These are phyloP conservation scores for Vinca minor DNA, from an alignment of 257 asterid species.

Conservation along the genomic window DNA sequence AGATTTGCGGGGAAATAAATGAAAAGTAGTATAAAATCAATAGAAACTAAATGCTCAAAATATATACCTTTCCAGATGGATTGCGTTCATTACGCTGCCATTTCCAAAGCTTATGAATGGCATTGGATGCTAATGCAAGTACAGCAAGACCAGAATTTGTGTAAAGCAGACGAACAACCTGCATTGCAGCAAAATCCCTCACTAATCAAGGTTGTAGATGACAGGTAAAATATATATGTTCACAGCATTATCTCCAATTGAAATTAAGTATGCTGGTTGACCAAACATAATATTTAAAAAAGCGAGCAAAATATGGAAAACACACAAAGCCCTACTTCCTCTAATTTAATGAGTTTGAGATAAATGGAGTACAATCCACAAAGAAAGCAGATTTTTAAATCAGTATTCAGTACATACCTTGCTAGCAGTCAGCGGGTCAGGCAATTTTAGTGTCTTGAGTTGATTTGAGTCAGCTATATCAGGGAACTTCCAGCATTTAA, in stretches of 20 bases:
- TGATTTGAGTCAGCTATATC: conserved; percentile 80
- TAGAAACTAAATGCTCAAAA: conserved; percentile 5
- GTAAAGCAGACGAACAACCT: conserved; percentile 78
- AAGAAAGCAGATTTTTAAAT: not conserved
- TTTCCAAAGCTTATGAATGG: conserved; percentile 94
- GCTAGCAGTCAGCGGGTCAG: conserved; percentile 74
- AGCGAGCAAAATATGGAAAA: no score
- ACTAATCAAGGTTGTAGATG: not conserved
- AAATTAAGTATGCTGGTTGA: not conserved
- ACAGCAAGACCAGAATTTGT: conserved; percentile 81
- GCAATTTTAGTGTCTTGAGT: conserved; percentile 73
- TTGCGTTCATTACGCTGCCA: conserved; percentile 94
- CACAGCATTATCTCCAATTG: not conserved
- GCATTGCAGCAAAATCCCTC: conserved; percentile 13
- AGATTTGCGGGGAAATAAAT: not conserved
- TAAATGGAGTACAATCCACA: no score
- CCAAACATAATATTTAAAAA: not conserved
- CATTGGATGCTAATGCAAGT: conserved; percentile 80
- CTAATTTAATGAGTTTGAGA: no score
- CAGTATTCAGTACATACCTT: conserved; percentile 38
- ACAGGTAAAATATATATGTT: not conserved
- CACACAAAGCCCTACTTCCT: no score
- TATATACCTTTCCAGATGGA: conserved; percentile 74
- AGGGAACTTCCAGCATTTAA: conserved; percentile 76
- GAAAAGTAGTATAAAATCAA: not conserved